Evolutionary conservation across 768 basidiomycete species (phyloP), one percentile per base, ranked within the genome.

Genomic region (Fomitopsis pulvina): DNA sequence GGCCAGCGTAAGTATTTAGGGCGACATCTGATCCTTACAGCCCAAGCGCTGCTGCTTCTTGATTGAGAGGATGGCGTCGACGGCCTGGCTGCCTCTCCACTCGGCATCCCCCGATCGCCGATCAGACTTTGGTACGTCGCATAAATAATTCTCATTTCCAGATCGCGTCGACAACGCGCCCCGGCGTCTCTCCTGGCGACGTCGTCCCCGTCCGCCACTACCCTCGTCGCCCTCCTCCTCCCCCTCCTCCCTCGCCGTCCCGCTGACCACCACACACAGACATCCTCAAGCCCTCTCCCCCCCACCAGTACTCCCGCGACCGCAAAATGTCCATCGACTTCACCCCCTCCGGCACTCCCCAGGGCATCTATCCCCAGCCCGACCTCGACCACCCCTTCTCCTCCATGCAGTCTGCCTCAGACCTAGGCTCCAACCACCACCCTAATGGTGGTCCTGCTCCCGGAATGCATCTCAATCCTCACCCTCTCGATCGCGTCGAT

Each of bases 281-380:
- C 57, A 70, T 76, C 60, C 74, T 76, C 64, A 75, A 72, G 56
- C 57, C 60, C 51, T 56, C 58, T 51, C 65, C 71, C 28, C 59
- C 67, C 32, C 48, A 48, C 51, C 52, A 47, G 48, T 40, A 51
- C 48, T 57, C 60, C 39, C 67, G 68, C 54, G 65, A 71, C 59
- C 66, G 69, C 57, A 72, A 73, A 60, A 69, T 71, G 66, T 77
- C 75, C 41, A 71, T 86, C 64, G 83, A 87, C 65, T 83, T 79
- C 52, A 61, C 64, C 50, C 51, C 66, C 10, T 43, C 58, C 27
- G 44, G 69, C 27, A 48, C 66, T 41, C 81, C 77, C 53, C 68
- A 74, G 60, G 53, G 59, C 55, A 67, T 80, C 56, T 84, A 83
- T 67, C 55, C 69, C 50, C 74, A 72, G 53, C 65, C 68, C 52